Conservation (phyloP, 352 stramenopile species). For the Globisporangium splendens region DNA sequence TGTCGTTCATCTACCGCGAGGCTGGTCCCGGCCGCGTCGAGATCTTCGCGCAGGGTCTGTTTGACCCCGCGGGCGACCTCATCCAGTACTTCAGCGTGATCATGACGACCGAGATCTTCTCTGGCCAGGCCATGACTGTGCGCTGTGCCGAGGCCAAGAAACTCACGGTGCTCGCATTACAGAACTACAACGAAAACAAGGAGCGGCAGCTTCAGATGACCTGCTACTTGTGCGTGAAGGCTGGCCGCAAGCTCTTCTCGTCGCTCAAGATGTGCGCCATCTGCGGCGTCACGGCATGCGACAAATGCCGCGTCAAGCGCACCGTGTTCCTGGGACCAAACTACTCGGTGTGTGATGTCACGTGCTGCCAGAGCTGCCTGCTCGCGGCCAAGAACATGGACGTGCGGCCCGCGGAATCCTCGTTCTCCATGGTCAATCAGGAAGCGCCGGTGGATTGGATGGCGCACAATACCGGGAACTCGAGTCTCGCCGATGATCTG, state of each 20-base stretch:
- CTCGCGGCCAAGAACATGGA: conserved; percentile 23
- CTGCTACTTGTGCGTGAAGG: conserved; percentile 20
- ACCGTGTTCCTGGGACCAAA: conserved; percentile 26
- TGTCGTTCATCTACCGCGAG: conserved; percentile 38
- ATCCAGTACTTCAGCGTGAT: conserved; percentile 24
- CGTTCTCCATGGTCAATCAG: conserved; percentile 7
- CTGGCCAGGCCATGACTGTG: conserved; percentile 28
- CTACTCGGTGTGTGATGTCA: conserved; percentile 14
- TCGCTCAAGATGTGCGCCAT: conserved; percentile 23
- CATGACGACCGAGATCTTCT: conserved; percentile 35
- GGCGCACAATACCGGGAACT: neutral
- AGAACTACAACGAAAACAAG: conserved; percentile 5
- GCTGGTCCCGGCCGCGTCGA: conserved; percentile 31
- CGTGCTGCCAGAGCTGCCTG: conserved; percentile 35
- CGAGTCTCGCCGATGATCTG: too few species aligned
- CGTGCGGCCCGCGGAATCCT: conserved; percentile 18
- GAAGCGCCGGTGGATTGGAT: neutral
- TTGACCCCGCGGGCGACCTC: conserved; percentile 35
- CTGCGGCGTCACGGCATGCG: conserved; percentile 19
- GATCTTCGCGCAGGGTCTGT: conserved; percentile 39
- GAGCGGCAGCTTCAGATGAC: neutral
- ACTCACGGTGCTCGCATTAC: conserved; percentile 35
- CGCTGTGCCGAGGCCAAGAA: conserved; percentile 52
- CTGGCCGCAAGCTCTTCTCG: conserved; percentile 9
- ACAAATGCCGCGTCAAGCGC: conserved; percentile 25